Conservation (phyloP, 2,329 filamentous ascomycete species). For the Epichloe festucae region DNA sequence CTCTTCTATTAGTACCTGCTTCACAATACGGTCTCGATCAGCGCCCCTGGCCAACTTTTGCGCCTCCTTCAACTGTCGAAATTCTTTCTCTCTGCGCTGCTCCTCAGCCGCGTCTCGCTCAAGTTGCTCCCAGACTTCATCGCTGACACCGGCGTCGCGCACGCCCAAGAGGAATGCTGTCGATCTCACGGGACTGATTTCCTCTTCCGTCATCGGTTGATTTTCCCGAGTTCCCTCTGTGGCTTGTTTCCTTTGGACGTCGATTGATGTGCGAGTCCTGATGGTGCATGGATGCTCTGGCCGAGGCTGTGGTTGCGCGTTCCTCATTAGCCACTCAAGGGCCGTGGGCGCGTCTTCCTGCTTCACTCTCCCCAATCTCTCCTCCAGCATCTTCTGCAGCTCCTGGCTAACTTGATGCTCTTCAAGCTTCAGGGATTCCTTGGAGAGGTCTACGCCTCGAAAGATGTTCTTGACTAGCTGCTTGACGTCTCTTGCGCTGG, state of each 20-base stretch:
- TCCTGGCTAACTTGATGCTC: no score
- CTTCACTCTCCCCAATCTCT: no score
- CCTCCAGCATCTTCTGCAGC: no score
- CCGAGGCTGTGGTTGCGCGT: no score
- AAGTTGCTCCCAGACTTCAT: conserved; percentile 49
- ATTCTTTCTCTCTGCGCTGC: conserved; percentile 21
- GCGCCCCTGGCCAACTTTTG: conserved; percentile 16
- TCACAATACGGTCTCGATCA: conserved; percentile 23
- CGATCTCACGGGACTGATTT: background rate
- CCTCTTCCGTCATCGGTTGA: background rate
- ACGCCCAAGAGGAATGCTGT: background rate
- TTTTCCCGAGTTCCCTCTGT: conserved; percentile 8
- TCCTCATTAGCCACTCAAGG: no score
- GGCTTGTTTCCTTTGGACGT: background rate
- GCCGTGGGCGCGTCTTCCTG: no score
- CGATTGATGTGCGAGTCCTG: no score
- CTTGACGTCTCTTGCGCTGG: conserved; percentile 49
- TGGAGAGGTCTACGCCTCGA: conserved; percentile 7
- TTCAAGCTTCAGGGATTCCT: no score
- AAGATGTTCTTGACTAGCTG: conserved; percentile 40
- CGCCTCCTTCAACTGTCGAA: conserved; percentile 20
- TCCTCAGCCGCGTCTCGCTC: conserved; percentile 33
- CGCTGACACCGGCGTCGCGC: conserved; percentile 45
- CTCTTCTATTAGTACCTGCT: conserved; percentile 25
- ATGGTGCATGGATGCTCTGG: no score